These are phyloP conservation scores for Cenchrus americanus DNA, from an alignment of 176 grass and related monocot genomes.

Conservation along the genomic window DNA sequence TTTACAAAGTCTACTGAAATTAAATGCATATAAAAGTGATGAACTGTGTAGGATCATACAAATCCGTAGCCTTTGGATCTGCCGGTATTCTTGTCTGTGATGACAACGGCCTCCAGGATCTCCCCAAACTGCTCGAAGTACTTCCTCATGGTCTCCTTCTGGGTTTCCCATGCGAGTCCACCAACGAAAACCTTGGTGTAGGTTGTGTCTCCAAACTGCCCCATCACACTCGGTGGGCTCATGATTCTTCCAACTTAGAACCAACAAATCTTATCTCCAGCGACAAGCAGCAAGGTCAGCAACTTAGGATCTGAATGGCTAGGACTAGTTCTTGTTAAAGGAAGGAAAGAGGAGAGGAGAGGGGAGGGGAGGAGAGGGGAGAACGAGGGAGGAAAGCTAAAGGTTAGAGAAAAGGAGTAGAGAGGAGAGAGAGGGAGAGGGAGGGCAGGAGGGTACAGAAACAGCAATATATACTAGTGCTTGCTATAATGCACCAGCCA, in stretches of 20 bases:
- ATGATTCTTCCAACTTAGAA: conserved; percentile 39
- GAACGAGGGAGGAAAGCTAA: conserved; percentile 51
- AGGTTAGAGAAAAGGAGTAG: conserved; percentile 41
- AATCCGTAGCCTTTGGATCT: conserved; percentile 99
- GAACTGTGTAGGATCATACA: conserved; percentile 46
- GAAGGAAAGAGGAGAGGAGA: background rate
- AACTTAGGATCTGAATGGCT: conserved; percentile 48
- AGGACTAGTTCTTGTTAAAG: conserved; percentile 53
- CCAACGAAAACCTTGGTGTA: conserved; percentile 99
- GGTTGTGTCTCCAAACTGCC: conserved; percentile 97
- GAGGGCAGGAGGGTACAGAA: conserved; percentile 27
- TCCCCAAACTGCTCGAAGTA: conserved; percentile 99
- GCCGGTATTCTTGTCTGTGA: conserved; percentile 96
- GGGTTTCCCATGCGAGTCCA: conserved; percentile 95
- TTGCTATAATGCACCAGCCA: conserved; percentile 63
- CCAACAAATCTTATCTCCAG: conserved; percentile 36
- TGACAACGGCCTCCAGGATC: conserved; percentile 96
- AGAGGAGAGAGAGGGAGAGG: conserved; percentile 18
- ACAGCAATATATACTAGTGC: conserved; percentile 62
- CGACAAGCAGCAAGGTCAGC: conserved; percentile 41
- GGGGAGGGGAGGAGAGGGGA: background rate
- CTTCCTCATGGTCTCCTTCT: conserved; percentile 95
- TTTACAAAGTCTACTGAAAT: conserved; percentile 30
- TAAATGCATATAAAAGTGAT: conserved; percentile 13
- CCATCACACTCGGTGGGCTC: conserved; percentile 67